Percentiles rank a stretch among this genome's conserved stretches.
Evolutionary conservation across 2,329 filamentous ascomycete species (phyloP).

Genomic region (Lecanosticta acicola): DNA sequence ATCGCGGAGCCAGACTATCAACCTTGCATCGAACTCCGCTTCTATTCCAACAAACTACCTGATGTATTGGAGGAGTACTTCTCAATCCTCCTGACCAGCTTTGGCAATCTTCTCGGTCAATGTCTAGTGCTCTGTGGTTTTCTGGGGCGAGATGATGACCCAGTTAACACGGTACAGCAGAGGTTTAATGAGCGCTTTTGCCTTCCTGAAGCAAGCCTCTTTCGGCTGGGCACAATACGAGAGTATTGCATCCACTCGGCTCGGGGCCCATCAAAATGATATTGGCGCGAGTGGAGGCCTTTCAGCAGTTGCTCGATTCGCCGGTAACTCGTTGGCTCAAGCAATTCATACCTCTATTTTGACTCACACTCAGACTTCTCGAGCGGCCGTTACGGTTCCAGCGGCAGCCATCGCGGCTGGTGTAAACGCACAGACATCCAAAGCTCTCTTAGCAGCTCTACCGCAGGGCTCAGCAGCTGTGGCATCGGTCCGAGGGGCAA

Average conservation of each 20-base stretch:
- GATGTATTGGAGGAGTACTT: slow-evolving; percentile 31
- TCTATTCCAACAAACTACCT: slow-evolving; percentile 32
- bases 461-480: slow-evolving; percentile 6
- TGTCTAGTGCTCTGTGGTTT: slow-evolving; percentile 45
- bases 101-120: slow-evolving; percentile 40
- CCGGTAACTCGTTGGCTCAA: slow-evolving; percentile 11
- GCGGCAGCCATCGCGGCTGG: slow-evolving; percentile 8
- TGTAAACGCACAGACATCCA: slow-evolving; percentile 3
- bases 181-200: slow-evolving; percentile 44
- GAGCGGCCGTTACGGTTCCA: slow-evolving; percentile 7
- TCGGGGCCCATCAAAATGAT: slow-evolving; percentile 47
- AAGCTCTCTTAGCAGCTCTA: slow-evolving; percentile 7
- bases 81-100: slow-evolving; percentile 36
- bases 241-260: slow-evolving; percentile 46
- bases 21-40: slow-evolving; percentile 30
- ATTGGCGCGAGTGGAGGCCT: slow-evolving; percentile 44
- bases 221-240: slow-evolving; percentile 47
- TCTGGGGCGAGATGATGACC: slow-evolving; percentile 44
- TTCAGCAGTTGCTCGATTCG: slow-evolving; percentile 39
- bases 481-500: slow-evolving; percentile 6
- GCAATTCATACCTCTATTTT: slow-evolving; percentile 14
- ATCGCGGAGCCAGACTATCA: slow-evolving; percentile 29
- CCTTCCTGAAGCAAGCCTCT: slow-evolving; percentile 42
- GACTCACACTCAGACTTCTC: slow-evolving; percentile 10
- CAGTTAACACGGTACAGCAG: slow-evolving; percentile 41